Evolutionary conservation across 805 yeast species (phyloP).

Genomic region (Pichia membranifaciens): DNA sequence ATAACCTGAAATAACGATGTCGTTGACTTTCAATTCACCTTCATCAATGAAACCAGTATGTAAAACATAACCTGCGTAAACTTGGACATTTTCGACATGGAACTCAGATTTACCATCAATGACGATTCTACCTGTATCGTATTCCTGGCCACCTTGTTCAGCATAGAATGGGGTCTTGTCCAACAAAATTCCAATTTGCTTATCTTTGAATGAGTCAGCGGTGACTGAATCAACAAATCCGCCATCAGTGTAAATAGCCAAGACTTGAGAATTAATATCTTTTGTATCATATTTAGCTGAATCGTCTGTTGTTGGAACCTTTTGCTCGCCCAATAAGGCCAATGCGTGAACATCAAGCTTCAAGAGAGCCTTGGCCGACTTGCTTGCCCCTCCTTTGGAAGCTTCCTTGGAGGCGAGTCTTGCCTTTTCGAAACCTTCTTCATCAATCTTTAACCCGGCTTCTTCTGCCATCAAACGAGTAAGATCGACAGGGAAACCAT

Average conservation of each 20-base stretch:
- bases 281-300: conserved; percentile 67
- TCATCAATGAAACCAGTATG: conserved; percentile 86
- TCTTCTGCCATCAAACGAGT: conserved; percentile 99
- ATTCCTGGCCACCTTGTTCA: conserved; percentile 99
- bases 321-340: conserved; percentile 58
- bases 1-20: conserved; percentile 73
- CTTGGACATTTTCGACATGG: conserved; percentile 85
- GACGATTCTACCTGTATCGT: conserved; percentile 87
- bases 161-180: conserved; percentile 95
- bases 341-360: conserved; percentile 90
- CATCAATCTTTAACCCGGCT: conserved; percentile 88
- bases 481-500: conserved; percentile 98
- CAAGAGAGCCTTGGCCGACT: conserved; percentile 51
- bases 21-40: conserved; percentile 66
- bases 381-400: conserved; percentile 74
- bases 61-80: conserved; percentile 88
- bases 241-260: conserved; percentile 65
- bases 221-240: conserved; percentile 53
- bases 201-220: conserved; percentile 29
- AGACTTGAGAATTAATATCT: conserved; percentile 61
- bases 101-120: conserved; percentile 86
- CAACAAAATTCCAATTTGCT: conserved; percentile 72
- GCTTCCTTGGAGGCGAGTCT: conserved; percentile 88
- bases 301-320: conserved; percentile 80
- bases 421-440: conserved; percentile 87